Percentiles rank a stretch among this genome's conserved stretches.
These are phyloP conservation scores for Persicaria maculosa DNA, from an alignment of 148 eudicot species.

Conservation along the genomic window DNA sequence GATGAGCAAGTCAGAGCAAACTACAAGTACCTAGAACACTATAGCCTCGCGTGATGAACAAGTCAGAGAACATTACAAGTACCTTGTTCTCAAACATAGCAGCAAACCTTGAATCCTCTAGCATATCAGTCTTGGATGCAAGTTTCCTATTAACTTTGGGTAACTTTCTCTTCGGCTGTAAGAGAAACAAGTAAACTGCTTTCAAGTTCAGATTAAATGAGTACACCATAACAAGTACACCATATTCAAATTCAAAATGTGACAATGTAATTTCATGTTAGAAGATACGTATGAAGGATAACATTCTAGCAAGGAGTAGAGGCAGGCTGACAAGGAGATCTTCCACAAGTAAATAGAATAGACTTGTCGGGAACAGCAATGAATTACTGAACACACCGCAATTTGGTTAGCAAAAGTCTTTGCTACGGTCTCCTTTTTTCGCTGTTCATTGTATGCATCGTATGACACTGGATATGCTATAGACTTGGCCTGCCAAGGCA, in stretches of 20 bases:
- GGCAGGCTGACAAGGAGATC: not conserved
- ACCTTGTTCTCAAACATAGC: conserved; percentile 57
- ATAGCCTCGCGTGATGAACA: no score
- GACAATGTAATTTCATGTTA: not conserved
- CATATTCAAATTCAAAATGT: not conserved
- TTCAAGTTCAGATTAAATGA: not conserved
- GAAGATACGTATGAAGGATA: not conserved
- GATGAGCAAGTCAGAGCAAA: not conserved
- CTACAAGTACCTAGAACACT: no score
- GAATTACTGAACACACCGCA: conserved; percentile 44
- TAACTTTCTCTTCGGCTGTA: conserved; percentile 61
- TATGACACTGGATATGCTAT: conserved; percentile 68
- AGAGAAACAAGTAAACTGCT: not conserved
- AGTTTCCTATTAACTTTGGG: conserved; percentile 64
- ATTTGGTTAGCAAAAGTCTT: conserved; percentile 44
- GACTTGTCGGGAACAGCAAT: not conserved
- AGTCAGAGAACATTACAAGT: conserved; percentile 10
- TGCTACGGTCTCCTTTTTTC: conserved; percentile 56
- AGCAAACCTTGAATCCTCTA: conserved; percentile 64
- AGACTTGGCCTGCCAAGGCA: conserved; percentile 55
- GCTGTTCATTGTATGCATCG: conserved; percentile 34
- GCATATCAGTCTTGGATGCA: conserved; percentile 17
- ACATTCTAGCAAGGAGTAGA: not conserved
- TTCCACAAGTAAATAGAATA: not conserved
- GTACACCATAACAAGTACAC: not conserved